phyloP scores from a whole-genome alignment of 345 rosid genomes.

The Gossypium rotundifolium region DNA sequence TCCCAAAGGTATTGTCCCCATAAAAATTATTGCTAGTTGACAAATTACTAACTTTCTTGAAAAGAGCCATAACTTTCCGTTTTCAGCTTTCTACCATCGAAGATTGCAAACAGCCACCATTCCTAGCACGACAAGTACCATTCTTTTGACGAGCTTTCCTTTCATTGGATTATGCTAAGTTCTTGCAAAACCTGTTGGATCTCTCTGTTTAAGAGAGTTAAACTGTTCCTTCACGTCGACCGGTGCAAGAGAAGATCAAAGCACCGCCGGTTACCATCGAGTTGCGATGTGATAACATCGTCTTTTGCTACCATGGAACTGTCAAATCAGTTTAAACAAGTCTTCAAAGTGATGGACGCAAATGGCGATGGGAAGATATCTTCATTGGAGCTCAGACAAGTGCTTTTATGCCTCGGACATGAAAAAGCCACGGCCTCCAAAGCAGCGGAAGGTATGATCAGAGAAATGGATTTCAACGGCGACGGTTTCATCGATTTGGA shows the following conservation, averaged over 20 bases:
- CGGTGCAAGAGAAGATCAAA: conserved; percentile 1
- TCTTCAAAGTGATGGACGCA: conserved; percentile 39
- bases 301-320: conserved; percentile 30
- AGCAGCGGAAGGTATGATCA: conserved; percentile 37
- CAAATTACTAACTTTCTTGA: not conserved
- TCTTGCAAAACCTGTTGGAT: conserved; percentile 16
- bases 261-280: conserved; percentile 10
- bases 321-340: conserved; percentile 31
- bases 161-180: conserved; percentile 13
- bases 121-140: not conserved
- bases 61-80: conserved; percentile 2
- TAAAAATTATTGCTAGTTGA: conserved; percentile 15
- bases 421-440: conserved; percentile 22
- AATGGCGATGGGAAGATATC: conserved; percentile 51
- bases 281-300: conserved; percentile 14
- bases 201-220: conserved; percentile 13
- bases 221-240: not conserved
- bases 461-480: conserved; percentile 39
- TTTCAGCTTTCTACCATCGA: not conserved
- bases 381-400: conserved; percentile 30
- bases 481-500: conserved; percentile 43
- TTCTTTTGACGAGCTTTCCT: not conserved
- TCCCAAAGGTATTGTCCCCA: not conserved
- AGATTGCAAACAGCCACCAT: not conserved
- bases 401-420: conserved; percentile 30